Conservation (phyloP, 2,329 filamentous ascomycete genomes). For the Verticillium albo-atrum region DNA sequence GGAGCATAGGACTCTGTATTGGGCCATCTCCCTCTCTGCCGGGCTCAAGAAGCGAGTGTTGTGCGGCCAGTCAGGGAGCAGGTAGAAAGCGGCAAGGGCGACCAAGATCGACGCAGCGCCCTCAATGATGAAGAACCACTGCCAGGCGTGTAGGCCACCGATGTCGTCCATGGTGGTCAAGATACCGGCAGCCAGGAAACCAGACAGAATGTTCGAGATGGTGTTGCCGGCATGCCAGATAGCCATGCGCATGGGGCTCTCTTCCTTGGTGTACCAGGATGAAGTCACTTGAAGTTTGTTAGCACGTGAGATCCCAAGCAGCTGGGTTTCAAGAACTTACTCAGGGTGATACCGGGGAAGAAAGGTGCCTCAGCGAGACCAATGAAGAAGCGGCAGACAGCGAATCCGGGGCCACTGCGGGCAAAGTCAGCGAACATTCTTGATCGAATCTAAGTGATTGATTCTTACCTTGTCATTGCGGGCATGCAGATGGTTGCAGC, state of each 20-base stretch:
- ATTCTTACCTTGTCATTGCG: constrained; percentile 24
- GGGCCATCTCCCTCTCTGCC: constrained; percentile 34
- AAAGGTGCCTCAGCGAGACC: constrained; percentile 29
- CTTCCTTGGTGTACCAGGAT: constrained; percentile 39
- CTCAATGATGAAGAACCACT: constrained; percentile 43
- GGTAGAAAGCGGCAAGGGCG: constrained; percentile 25
- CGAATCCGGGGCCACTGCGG: constrained; percentile 16
- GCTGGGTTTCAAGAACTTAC: constrained; percentile 6
- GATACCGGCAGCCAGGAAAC: constrained; percentile 38
- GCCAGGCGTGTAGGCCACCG: constrained; percentile 32
- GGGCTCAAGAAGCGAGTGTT: constrained; percentile 31
- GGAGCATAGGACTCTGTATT: constrained; percentile 26
- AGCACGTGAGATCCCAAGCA: not conserved
- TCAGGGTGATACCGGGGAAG: constrained; percentile 42
- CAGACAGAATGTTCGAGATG: constrained; percentile 39
- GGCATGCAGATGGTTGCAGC: constrained; percentile 36
- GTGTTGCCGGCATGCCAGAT: constrained; percentile 39
- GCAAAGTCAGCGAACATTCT: not conserved
- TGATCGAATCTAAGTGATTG: not conserved
- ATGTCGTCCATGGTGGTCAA: constrained; percentile 36
- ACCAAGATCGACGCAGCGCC: constrained; percentile 28
- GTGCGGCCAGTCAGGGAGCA: constrained; percentile 33
- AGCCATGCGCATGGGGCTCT: constrained; percentile 35
- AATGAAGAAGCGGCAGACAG: constrained; percentile 19
- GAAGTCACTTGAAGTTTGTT: constrained; percentile 22